Base-by-base conservation (phyloP, 2,329 filamentous ascomycete species). In the Fusarium foetens region DNA sequence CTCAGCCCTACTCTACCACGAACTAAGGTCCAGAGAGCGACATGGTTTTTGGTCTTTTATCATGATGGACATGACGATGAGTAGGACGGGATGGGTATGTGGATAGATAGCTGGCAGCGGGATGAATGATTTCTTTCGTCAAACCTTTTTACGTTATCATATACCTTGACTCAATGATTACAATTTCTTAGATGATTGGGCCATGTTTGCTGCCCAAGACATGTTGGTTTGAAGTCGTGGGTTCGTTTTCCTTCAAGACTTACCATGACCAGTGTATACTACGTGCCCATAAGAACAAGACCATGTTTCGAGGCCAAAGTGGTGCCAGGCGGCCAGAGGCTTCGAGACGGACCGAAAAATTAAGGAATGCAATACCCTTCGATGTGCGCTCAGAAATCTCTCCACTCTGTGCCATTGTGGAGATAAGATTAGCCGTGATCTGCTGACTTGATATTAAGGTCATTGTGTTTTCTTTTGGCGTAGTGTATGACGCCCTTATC, bases 361-460 rank as follows among this genome's bases (percentile, higher is more conserved):
- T 6, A 23, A 12, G 21, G 7, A 13, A 23, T 23, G 14, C 21
- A 49, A 13, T 21, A 25, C 17, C 17, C 4, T 27, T 14, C 3
- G 25, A 8, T 29, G 4, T 29, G 1, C 4, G 0, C 9, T 29
- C 21, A 16, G 8, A 43, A 6, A 27, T 21, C 8, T 16, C 13
- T 49, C n/a, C 16, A 33, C 16, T 33, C 5, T 23, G n/a, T 2
- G 21, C 29, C n/a, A 19, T 7, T 4, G 1, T 33, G 16, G 6
- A 14, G 3, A 23, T 5, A 13, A 33, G 6, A 5, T 9, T 13
- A 23, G 33, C 0, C 0, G 9, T 23, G 11, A 49, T 49, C 14
- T 49, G 3, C 2, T 29, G 10, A 16, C 45, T 29, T n/a, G 21
- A 23, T 19, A 19, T 9, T 6, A 19, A 49, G 29, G 16, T 1